phyloP scores from a whole-genome alignment of 306 rosid species.

The Citrullus colocynthis region DNA sequence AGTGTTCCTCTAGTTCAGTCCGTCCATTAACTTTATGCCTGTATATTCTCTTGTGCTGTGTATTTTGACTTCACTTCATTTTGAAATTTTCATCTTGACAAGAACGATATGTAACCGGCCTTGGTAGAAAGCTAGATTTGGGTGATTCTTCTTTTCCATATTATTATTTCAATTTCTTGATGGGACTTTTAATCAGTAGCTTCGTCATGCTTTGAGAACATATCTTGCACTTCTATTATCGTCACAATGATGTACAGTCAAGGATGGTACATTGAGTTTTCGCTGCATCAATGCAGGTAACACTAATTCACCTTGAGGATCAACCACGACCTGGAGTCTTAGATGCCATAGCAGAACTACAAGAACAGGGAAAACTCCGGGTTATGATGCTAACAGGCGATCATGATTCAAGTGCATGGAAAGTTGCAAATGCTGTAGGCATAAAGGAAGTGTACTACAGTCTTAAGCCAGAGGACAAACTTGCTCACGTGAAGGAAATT shows the following conservation, averaged over 20 bases:
- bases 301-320: conserved; percentile 94
- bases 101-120: neutral
- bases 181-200: neutral
- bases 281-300: conserved; percentile 38
- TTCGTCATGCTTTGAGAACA: neutral
- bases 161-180: neutral
- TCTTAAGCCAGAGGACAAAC: conserved; percentile 96
- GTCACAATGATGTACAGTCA: neutral
- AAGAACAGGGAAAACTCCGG: conserved; percentile 51
- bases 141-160: neutral
- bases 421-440: conserved; percentile 86
- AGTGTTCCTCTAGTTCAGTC: neutral
- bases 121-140: neutral
- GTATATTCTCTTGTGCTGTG: neutral
- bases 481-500: conserved; percentile 68
- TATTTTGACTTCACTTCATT: neutral
- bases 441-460: conserved; percentile 71
- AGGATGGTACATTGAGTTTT: conserved; percentile 2
- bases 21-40: neutral
- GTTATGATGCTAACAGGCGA: conserved; percentile 98
- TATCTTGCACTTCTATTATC: neutral
- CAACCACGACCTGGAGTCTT: conserved; percentile 76
- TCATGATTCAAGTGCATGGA: conserved; percentile 74
- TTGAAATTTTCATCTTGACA: neutral
- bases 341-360: conserved; percentile 64